Percentiles rank a stretch among this genome's conserved stretches.
Conservation (phyloP, 371 early-diverging fungal genomes). For the Actinomucor elegans region DNA sequence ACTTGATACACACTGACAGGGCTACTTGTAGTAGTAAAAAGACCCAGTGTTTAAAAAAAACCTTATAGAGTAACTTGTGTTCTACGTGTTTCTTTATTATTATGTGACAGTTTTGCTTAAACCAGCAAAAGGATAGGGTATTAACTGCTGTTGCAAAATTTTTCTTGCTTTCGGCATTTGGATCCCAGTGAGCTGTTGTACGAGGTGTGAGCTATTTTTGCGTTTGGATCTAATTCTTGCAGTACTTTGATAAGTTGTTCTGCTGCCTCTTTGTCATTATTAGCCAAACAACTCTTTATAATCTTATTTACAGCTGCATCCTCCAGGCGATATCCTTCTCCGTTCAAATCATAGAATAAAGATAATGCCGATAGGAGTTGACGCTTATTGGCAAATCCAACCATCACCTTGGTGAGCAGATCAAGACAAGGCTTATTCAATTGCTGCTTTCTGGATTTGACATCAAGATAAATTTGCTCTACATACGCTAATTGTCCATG, state of each 20-base stretch:
- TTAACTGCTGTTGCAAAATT: not conserved
- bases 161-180: not conserved
- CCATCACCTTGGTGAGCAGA: constrained; percentile 1
- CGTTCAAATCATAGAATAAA: constrained; percentile 16
- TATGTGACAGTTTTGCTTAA: not conserved
- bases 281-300: not conserved
- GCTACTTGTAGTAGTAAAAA: too few species aligned
- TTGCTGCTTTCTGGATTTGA: constrained; percentile 4
- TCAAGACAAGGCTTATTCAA: not conserved
- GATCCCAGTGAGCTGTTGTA: too few species aligned
- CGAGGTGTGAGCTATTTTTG: not conserved
- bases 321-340: constrained; percentile 9
- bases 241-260: constrained; percentile 8
- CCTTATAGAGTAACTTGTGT: not conserved
- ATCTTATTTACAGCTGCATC: not conserved
- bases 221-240: not conserved
- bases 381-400: constrained; percentile 1
- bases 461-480: constrained; percentile 24
- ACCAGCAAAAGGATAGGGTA: not conserved
- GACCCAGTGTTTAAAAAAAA: not conserved
- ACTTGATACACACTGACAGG: too few species aligned
- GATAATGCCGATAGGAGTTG: constrained; percentile 18
- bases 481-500: constrained; percentile 5
- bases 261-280: constrained; percentile 9
- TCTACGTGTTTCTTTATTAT: not conserved